Conservation (phyloP, 192 early-diverging fungal genomes). For the Podila epigama region DNA sequence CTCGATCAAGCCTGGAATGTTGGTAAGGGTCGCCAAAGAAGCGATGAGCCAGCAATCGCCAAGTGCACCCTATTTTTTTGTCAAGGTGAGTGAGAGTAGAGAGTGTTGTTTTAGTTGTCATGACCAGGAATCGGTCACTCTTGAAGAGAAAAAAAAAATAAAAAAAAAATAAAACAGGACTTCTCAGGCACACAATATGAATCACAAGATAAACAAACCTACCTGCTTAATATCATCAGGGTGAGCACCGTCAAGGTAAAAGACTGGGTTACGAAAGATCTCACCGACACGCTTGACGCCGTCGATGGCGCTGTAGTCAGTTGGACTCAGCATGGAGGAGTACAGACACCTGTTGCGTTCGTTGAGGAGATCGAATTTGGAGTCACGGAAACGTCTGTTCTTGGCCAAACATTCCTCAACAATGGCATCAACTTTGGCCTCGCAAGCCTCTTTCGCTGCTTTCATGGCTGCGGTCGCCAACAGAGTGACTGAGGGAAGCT, state of each 20-base stretch:
- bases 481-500: slow-evolving; percentile 5
- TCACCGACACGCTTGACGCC: slow-evolving; percentile 38
- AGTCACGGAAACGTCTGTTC: slow-evolving; percentile 15
- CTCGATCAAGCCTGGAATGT: slow-evolving; percentile 45
- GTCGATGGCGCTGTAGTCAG: background rate
- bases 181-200: no score
- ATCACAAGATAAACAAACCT: background rate
- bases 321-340: background rate
- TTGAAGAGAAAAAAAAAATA: background rate
- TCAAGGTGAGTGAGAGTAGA: no score
- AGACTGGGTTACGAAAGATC: slow-evolving; percentile 53
- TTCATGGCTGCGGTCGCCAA: slow-evolving; percentile 15
- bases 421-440: slow-evolving; percentile 21
- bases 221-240: slow-evolving; percentile 39
- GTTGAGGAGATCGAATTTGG: slow-evolving; percentile 15
- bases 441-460: slow-evolving; percentile 8
- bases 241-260: slow-evolving; percentile 43
- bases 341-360: slow-evolving; percentile 7
- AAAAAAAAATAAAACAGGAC: background rate
- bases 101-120: no score
- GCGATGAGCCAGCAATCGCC: slow-evolving; percentile 62
- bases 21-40: slow-evolving; percentile 45
- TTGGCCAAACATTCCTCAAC: slow-evolving; percentile 12
- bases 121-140: background rate
- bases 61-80: slow-evolving; percentile 22